A percentile compares a stretch with the other conserved stretches of the same genome.
phyloP scores from a whole-genome alignment of 2,329 filamentous ascomycete genomes.

The Monosporascus sp. region DNA sequence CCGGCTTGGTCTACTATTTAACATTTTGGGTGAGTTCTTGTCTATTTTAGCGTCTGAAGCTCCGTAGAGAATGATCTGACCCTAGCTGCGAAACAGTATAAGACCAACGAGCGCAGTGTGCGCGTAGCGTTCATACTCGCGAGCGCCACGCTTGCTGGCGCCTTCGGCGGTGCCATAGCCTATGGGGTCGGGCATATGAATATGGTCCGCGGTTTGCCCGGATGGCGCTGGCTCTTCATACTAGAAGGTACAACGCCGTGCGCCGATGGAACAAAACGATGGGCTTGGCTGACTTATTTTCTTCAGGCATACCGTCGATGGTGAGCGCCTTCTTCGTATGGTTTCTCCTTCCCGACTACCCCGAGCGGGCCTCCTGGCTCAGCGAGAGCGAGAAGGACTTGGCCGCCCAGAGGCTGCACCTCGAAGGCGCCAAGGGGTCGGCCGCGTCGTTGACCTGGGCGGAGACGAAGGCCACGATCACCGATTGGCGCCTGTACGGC shows the following conservation, averaged over 20 bases:
- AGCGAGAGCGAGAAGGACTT: slow-evolving; percentile 54
- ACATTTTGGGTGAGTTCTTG: slow-evolving; percentile 51
- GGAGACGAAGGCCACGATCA: slow-evolving; percentile 64
- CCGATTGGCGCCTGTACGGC: slow-evolving; percentile 63
- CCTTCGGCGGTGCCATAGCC: slow-evolving; percentile 70
- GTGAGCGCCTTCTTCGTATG: slow-evolving; percentile 51
- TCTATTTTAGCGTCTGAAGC: too few relatives aligned
- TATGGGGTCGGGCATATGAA: slow-evolving; percentile 72
- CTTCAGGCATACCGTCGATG: slow-evolving; percentile 33
- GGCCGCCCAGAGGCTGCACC: slow-evolving; percentile 35
- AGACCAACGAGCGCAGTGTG: slow-evolving; percentile 63
- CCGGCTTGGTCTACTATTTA: slow-evolving; percentile 60
- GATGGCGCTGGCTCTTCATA: slow-evolving; percentile 68
- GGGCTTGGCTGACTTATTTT: neutral
- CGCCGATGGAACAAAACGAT: neutral
- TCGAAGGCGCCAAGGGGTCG: slow-evolving; percentile 47
- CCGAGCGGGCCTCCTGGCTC: slow-evolving; percentile 59
- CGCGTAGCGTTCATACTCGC: slow-evolving; percentile 67
- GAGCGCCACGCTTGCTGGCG: slow-evolving; percentile 64
- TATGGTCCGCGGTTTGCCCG: slow-evolving; percentile 51
- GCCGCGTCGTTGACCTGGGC: slow-evolving; percentile 58
- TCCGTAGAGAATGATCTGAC: neutral
- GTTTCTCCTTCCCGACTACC: slow-evolving; percentile 61
- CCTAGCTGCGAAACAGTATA: slow-evolving; percentile 42
- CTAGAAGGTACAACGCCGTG: slow-evolving; percentile 14